Conservation (phyloP, 2,329 filamentous ascomycete genomes). For the Aspergillus felis region DNA sequence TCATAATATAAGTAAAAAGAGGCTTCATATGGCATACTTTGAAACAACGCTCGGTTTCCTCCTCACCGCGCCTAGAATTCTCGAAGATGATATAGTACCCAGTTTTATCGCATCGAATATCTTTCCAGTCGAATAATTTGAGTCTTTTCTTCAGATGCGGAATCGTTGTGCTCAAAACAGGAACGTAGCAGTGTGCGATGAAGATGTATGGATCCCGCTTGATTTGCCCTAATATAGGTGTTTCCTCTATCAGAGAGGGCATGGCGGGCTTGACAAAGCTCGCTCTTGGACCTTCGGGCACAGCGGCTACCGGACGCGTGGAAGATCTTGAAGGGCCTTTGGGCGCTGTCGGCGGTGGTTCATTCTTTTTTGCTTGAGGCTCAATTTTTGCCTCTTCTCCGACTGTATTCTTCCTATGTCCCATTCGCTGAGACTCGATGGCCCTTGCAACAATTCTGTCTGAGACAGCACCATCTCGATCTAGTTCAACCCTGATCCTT, state of each 20-base stretch:
- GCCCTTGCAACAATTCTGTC: slow-evolving; percentile 71
- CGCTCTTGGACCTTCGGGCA: slow-evolving; percentile 40
- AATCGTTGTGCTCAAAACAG: slow-evolving; percentile 78
- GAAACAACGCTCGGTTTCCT: slow-evolving; percentile 78
- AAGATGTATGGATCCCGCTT: slow-evolving; percentile 85
- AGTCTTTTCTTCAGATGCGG: slow-evolving; percentile 86
- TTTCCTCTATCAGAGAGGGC: slow-evolving; percentile 59
- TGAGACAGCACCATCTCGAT: slow-evolving; percentile 82
- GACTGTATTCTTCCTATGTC: slow-evolving; percentile 32
- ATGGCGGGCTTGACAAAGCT: slow-evolving; percentile 26
- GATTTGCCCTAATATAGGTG: slow-evolving; percentile 64
- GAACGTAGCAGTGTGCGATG: slow-evolving; percentile 80
- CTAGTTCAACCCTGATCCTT: slow-evolving; percentile 76
- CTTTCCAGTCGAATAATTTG: slow-evolving; percentile 74
- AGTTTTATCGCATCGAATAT: slow-evolving; percentile 75
- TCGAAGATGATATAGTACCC: slow-evolving; percentile 94
- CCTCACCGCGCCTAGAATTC: slow-evolving; percentile 69
- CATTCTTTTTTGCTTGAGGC: slow-evolving; percentile 47
- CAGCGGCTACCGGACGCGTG: slow-evolving; percentile 29
- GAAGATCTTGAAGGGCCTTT: slow-evolving; percentile 69
- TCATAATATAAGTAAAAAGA: slow-evolving; percentile 90
- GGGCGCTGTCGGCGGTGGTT: slow-evolving; percentile 77
- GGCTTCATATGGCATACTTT: slow-evolving; percentile 72
- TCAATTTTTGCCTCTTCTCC: slow-evolving; percentile 30
- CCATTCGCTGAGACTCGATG: slow-evolving; percentile 63